Evolutionary conservation across 164 flowering plant species (phyloP).

Genomic region (Akebia trifoliata): DNA sequence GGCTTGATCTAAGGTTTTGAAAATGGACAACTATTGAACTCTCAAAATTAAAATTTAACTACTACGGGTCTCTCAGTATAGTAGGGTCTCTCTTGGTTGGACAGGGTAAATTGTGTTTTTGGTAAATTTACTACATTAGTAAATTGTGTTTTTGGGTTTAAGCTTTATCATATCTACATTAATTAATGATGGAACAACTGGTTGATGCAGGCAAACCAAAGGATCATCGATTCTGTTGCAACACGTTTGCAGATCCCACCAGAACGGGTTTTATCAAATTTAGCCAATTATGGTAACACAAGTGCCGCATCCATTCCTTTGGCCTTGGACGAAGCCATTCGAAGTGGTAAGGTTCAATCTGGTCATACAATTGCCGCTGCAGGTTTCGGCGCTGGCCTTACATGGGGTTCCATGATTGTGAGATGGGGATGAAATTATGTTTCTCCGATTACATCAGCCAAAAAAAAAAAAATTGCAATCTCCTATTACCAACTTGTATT

Average conservation of each 20-base stretch:
- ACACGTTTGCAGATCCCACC: constrained; percentile 55
- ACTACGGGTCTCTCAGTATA: too few relatives aligned
- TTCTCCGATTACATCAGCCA: too few relatives aligned
- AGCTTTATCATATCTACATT: too few relatives aligned
- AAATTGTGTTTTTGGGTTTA: too few relatives aligned
- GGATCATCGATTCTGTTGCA: constrained; percentile 88
- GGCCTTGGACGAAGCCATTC: constrained; percentile 90
- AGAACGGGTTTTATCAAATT: constrained; percentile 72
- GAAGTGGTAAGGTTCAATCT: constrained; percentile 69
- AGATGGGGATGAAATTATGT: constrained; percentile 89
- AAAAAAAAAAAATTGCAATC: too few relatives aligned
- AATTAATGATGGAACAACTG: neutral
- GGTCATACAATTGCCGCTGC: constrained; percentile 77
- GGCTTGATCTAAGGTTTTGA: too few relatives aligned
- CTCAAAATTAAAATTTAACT: too few relatives aligned
- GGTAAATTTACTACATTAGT: too few relatives aligned
- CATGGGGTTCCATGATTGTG: constrained; percentile 89
- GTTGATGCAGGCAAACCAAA: constrained; percentile 81
- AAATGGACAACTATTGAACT: too few relatives aligned
- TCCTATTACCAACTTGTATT: too few relatives aligned
- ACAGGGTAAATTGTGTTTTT: too few relatives aligned
- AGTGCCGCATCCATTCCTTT: constrained; percentile 95
- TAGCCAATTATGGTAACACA: constrained; percentile 94
- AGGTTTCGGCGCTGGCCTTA: constrained; percentile 93
- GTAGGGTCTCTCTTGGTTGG: too few relatives aligned